phyloP scores from a whole-genome alignment of 2,329 filamentous ascomycete species.

The Plenodomus tracheiphilus region DNA sequence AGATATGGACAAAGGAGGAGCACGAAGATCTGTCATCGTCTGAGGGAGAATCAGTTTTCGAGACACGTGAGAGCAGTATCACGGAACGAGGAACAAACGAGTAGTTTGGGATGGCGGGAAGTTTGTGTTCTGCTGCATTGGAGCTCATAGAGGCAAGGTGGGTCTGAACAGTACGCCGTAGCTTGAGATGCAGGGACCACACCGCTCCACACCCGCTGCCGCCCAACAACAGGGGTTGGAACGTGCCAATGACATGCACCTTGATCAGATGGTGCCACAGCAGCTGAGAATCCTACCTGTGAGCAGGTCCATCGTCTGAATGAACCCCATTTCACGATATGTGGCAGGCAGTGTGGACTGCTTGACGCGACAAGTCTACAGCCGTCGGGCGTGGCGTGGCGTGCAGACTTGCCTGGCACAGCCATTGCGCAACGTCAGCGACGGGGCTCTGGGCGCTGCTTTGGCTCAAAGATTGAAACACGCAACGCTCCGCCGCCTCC shows the following conservation, averaged over 20 bases:
- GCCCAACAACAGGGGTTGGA: conserved; percentile 6
- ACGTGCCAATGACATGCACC: not conserved
- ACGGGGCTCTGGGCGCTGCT: conserved; percentile 20
- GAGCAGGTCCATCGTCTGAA: no score
- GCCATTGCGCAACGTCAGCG: conserved; percentile 21
- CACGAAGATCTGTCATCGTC: conserved; percentile 42
- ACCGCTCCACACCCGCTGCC: conserved; percentile 3
- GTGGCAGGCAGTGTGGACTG: no score
- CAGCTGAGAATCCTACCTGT: no score
- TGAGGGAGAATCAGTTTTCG: conserved; percentile 29
- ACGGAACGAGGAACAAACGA: not conserved
- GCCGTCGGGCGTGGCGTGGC: no score
- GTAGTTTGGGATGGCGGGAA: no score
- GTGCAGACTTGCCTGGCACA: conserved; percentile 1
- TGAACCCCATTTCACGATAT: no score
- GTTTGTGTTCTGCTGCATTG: no score
- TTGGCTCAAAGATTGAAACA: conserved; percentile 22
- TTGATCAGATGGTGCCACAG: not conserved
- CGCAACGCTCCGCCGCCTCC: conserved; percentile 18
- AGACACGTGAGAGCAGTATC: not conserved
- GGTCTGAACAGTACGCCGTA: conserved; percentile 14
- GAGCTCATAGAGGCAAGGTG: no score
- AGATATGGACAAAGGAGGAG: conserved; percentile 46
- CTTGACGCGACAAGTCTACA: not conserved
- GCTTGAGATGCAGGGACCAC: conserved; percentile 28